A percentile compares a stretch with the other conserved stretches of the same genome.
Evolutionary conservation across 2,329 filamentous ascomycete species (phyloP).

Genomic region (Exophiala aquamarina): DNA sequence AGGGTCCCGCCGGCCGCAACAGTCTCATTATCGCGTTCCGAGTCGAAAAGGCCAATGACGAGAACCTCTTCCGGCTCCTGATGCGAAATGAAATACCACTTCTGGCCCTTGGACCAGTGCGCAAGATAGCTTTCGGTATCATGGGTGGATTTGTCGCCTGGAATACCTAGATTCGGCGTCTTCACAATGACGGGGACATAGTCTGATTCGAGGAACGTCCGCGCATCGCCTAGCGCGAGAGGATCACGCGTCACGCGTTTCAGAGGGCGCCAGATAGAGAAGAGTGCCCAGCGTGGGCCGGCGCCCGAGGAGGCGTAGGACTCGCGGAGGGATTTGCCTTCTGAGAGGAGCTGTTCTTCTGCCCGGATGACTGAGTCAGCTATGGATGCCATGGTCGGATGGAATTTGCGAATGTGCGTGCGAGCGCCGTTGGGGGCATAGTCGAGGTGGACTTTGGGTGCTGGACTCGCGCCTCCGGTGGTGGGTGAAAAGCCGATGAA

Average conservation of each 20-base stretch:
- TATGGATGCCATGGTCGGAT: conserved; percentile 23
- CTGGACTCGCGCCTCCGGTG: conserved; percentile 27
- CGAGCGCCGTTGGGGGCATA: conserved; percentile 31
- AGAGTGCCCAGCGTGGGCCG: conserved; percentile 26
- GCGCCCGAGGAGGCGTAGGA: conserved; percentile 15
- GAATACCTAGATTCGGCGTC: conserved; percentile 20
- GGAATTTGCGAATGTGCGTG: conserved; percentile 30
- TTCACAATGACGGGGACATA: conserved; percentile 23
- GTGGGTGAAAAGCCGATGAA: conserved; percentile 29
- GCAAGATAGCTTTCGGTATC: conserved; percentile 21
- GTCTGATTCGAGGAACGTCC: conserved; percentile 21
- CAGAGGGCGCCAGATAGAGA: conserved; percentile 26
- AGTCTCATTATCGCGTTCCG: conserved; percentile 22
- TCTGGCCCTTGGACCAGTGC: conserved; percentile 21
- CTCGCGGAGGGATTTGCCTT: conserved; percentile 20
- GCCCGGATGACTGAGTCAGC: conserved; percentile 28
- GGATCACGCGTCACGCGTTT: conserved; percentile 25
- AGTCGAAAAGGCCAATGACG: conserved; percentile 23
- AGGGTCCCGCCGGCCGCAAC: conserved; percentile 22
- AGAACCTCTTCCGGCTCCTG: conserved; percentile 23
- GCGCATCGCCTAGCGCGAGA: conserved; percentile 22
- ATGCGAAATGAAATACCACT: conserved; percentile 23
- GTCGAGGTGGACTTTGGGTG: conserved; percentile 33
- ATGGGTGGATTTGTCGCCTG: conserved; percentile 13
- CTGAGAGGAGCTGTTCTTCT: conserved; percentile 36